Evolutionary conservation across 768 basidiomycete species (phyloP).

Genomic region (Daedaleopsis nitida): DNA sequence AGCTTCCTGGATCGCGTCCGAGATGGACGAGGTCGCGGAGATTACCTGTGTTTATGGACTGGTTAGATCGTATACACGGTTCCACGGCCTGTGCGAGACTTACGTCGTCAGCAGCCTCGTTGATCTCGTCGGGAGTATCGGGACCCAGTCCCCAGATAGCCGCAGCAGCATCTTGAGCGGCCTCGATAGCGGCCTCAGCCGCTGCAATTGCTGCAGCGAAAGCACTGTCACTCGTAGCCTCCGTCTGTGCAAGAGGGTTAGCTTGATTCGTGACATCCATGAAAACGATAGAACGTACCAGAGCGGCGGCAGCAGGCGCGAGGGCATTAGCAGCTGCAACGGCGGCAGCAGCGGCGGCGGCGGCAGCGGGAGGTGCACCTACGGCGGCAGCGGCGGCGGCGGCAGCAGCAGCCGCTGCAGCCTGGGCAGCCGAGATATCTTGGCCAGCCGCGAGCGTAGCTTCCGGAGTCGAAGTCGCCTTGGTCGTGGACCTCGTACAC

Average conservation of each 20-base stretch:
- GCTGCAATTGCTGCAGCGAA: conserved; percentile 1
- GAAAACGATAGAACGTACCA: not conserved
- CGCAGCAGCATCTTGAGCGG: not conserved
- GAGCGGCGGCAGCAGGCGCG: conserved; percentile 5
- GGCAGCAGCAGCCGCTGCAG: not conserved
- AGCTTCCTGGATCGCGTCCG: not conserved
- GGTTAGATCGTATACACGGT: no score
- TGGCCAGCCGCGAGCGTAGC: not conserved
- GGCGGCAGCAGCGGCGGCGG: not conserved
- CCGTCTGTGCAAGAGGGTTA: not conserved
- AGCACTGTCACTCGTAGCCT: not conserved
- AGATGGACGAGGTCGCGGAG: not conserved
- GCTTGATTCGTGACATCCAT: not conserved
- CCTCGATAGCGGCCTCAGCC: not conserved
- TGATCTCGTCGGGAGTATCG: not conserved
- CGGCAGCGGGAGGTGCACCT: not conserved
- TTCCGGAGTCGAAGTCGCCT: not conserved
- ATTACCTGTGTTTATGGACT: not conserved
- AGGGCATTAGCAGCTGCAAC: not conserved
- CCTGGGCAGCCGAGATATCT: not conserved
- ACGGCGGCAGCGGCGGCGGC: not conserved
- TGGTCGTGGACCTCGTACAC: not conserved
- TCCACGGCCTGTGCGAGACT: not conserved
- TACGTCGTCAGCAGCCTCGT: not conserved
- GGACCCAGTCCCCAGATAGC: not conserved